These are phyloP conservation scores for Rhamnella rubrinervis DNA, from an alignment of 331 rosid species.

Conservation along the genomic window DNA sequence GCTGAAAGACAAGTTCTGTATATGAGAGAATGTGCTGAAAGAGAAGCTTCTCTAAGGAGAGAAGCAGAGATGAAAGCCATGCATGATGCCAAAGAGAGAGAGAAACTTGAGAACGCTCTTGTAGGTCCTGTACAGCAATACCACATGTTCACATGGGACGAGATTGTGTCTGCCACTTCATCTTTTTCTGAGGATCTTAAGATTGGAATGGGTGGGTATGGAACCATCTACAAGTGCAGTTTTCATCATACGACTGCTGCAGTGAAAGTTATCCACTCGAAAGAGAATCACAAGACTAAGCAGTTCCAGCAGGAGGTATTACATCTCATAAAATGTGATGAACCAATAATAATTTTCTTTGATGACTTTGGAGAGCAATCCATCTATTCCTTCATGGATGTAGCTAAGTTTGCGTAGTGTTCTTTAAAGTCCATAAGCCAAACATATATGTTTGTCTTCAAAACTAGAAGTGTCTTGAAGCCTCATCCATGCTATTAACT, in stretches of 20 bases:
- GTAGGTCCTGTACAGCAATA: constrained; percentile 53
- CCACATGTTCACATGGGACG: constrained; percentile 73
- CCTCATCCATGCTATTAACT: no score
- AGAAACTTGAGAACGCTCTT: constrained; percentile 70
- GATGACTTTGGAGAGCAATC: neutral
- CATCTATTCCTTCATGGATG: constrained; percentile 1
- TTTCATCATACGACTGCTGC: constrained; percentile 85
- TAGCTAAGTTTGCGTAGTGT: constrained; percentile 7
- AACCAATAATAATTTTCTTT: neutral
- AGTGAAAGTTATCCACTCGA: constrained; percentile 78
- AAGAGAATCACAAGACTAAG: constrained; percentile 44
- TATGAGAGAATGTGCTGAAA: constrained; percentile 57
- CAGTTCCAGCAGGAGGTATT: constrained; percentile 92
- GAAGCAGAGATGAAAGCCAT: constrained; percentile 65
- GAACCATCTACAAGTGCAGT: constrained; percentile 69
- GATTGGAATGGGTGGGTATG: constrained; percentile 90
- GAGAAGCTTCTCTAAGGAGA: constrained; percentile 64
- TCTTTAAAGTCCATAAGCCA: neutral
- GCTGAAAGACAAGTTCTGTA: constrained; percentile 53
- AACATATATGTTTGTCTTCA: neutral
- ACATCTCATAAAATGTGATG: neutral
- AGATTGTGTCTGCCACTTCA: constrained; percentile 75
- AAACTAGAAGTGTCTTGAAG: neutral
- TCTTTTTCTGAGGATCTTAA: constrained; percentile 77
- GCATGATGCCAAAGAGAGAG: constrained; percentile 59